Percentiles rank a stretch among this genome's conserved stretches.
Evolutionary conservation across 2,329 filamentous ascomycete genomes (phyloP).

Genomic region (Mycosphaerelloides madeirae): DNA sequence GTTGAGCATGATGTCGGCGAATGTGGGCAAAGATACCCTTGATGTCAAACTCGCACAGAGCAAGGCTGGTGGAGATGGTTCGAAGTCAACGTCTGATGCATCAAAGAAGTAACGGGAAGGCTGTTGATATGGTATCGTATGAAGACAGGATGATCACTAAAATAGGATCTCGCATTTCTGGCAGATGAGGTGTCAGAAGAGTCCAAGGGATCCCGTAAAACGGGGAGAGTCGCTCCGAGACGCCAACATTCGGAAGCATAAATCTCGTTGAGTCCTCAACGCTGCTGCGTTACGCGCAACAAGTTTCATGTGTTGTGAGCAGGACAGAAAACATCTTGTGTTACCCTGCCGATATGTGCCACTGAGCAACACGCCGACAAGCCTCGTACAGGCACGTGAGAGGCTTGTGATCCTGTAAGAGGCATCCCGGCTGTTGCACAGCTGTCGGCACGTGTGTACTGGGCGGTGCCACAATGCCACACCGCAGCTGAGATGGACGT

Average conservation of each 20-base stretch:
- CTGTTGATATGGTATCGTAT: too few species aligned
- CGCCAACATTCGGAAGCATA: too few species aligned
- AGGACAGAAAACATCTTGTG: too few species aligned
- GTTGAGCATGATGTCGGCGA: slow-evolving; percentile 28
- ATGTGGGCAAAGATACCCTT: slow-evolving; percentile 33
- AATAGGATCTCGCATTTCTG: too few species aligned
- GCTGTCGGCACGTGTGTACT: slow-evolving; percentile 6
- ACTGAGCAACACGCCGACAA: too few species aligned
- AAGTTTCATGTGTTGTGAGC: neutral
- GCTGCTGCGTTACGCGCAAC: slow-evolving; percentile 6
- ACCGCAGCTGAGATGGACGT: neutral
- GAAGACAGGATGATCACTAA: too few species aligned
- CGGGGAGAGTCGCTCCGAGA: too few species aligned
- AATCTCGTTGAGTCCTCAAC: slow-evolving; percentile 4
- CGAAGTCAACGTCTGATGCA: neutral
- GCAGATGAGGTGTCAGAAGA: too few species aligned
- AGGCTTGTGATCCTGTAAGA: slow-evolving; percentile 1
- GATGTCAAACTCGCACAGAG: slow-evolving; percentile 27
- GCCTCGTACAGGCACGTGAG: slow-evolving; percentile 2
- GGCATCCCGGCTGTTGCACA: slow-evolving; percentile 6
- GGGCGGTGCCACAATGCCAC: slow-evolving; percentile 1
- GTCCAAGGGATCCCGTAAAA: too few species aligned
- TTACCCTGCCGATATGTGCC: too few species aligned
- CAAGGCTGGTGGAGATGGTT: neutral
- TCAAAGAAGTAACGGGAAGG: slow-evolving; percentile 1